Conservation (phyloP, 1,284 basidiomycete species). For the Ceratobasidium sp. region DNA sequence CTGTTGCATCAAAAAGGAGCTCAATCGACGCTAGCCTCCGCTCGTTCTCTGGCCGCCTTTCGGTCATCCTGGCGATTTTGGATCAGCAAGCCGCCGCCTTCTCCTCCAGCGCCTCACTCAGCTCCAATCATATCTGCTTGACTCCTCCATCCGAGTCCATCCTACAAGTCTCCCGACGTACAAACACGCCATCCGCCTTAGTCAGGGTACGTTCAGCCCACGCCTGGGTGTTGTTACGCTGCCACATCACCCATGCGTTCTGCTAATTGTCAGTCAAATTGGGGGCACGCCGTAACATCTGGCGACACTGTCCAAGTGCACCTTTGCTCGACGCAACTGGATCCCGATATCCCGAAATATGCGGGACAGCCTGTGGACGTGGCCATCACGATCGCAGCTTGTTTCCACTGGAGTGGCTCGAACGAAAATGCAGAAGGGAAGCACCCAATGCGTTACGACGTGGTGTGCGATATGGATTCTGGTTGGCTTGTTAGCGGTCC, state of each 20-base stretch:
- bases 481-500: slow-evolving; percentile 86
- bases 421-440: slow-evolving; percentile 60
- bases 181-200: no score
- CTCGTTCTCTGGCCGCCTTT: background rate
- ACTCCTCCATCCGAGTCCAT: background rate
- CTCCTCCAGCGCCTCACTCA: background rate
- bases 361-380: slow-evolving; percentile 82
- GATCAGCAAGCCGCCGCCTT: background rate
- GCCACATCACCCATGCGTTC: slow-evolving; percentile 7
- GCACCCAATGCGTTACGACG: slow-evolving; percentile 70
- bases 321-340: slow-evolving; percentile 36
- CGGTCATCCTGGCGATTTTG: background rate
- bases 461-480: slow-evolving; percentile 71
- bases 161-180: background rate
- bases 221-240: background rate
- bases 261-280: background rate
- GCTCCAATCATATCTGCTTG: background rate
- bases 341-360: slow-evolving; percentile 62
- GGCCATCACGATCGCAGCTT: slow-evolving; percentile 69
- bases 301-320: background rate
- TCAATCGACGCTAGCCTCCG: background rate
- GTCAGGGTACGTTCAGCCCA: slow-evolving; percentile 8
- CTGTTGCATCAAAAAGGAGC: background rate
- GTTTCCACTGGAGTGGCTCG: slow-evolving; percentile 75
- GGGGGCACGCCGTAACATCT: background rate